Evolutionary conservation across 1,139 yeast species (phyloP), one percentile per base, ranked within the genome.

Genomic region (Saccharomyces hybrid): DNA sequence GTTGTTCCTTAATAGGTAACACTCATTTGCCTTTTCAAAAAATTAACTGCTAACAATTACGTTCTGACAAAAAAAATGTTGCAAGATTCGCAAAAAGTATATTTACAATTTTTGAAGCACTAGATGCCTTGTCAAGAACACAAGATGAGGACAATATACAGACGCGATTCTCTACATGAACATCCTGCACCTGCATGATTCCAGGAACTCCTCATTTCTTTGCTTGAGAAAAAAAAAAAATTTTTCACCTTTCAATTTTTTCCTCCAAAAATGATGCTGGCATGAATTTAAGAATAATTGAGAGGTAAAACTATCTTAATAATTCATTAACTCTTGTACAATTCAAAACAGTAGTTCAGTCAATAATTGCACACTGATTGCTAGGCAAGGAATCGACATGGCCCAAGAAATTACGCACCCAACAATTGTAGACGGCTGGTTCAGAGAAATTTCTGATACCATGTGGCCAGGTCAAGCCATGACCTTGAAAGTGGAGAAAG

Each of bases 381-480:
- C 19, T 34, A 34, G 23, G 9, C 23, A 8, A 16, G 23, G 9
- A 34, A 34, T 16, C 42, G 9, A 14, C n/a, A 61, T 61, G 64
- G 52, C 70, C 49, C 61, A 68, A 55, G 84, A 80, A 75, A 77
- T 83, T 63, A 76, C 87, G 51, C 88, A 83, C 76, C 87, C 88
- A 55, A 77, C 86, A 29, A 80, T 83, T 63, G 70, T 70, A 59
- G 95, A 88, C 73, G 96, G 96, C 67, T 88, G 97, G 97, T 88
- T 88, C 77, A 82, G 90, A 70, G 95, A 88, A 74, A 78, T 84
- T 72, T 85, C 95, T 70, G 83, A 86, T 70, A 83, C 88, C 70
- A 82, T 84, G 86, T 88, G 93, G 88, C 95, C 96, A 23, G 97
- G 97, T 59, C 96, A 89, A 76, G 96, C 96, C 63, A 85, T 90